Conservation (phyloP, 164 flowering plant species). For the Magnolia changhungtana region DNA sequence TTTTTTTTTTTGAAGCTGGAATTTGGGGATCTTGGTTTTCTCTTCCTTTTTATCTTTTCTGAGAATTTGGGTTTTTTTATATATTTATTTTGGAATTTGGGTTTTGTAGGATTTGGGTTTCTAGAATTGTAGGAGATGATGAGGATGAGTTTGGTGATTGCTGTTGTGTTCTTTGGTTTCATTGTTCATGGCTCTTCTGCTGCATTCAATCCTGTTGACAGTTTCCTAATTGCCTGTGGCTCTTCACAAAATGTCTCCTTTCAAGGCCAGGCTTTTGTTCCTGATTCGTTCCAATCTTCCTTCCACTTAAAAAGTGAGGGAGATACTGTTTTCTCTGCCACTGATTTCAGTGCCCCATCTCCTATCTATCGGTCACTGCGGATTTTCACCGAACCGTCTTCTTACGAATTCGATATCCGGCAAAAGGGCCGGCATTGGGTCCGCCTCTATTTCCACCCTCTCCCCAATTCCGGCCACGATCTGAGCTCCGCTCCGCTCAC, state of each 20-base stretch:
- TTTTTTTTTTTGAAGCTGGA: not conserved
- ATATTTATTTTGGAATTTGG: not conserved
- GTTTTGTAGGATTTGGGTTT: not conserved
- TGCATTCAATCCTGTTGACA: constrained; percentile 58
- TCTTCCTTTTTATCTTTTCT: not conserved
- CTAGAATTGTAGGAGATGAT: constrained; percentile 15
- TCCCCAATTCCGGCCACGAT: constrained; percentile 14
- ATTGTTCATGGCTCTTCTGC: constrained; percentile 28
- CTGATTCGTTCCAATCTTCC: constrained; percentile 62
- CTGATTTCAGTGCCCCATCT: constrained; percentile 52
- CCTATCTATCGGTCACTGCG: constrained; percentile 60
- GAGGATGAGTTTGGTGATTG: constrained; percentile 26
- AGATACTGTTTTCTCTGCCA: constrained; percentile 30
- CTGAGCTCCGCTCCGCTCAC: constrained; percentile 21
- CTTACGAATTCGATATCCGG: constrained; percentile 58
- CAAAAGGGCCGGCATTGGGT: constrained; percentile 59
- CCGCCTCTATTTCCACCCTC: constrained; percentile 28
- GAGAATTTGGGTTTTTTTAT: not conserved
- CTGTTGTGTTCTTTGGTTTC: constrained; percentile 23
- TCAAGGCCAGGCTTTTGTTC: constrained; percentile 57
- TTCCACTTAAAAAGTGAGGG: constrained; percentile 33
- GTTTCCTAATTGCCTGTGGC: constrained; percentile 73
- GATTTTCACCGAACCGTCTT: constrained; percentile 43
- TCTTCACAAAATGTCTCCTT: constrained; percentile 56
- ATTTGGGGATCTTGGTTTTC: constrained; percentile 4